Base-by-base conservation (phyloP, 1,284 basidiomycete genomes). In the Microbotryum saponariae region DNA sequence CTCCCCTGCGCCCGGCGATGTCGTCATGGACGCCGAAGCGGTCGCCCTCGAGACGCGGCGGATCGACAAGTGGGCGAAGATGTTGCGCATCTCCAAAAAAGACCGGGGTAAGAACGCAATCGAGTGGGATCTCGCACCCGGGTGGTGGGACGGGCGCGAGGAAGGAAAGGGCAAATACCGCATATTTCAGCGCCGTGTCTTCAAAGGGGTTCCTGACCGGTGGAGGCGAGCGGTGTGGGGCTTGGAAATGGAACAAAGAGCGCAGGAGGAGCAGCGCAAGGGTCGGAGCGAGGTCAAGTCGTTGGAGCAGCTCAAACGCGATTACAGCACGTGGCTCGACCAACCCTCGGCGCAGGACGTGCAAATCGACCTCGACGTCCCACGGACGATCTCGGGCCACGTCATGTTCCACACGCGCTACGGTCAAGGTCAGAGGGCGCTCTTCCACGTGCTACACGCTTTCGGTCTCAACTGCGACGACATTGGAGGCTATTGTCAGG, bases 321-420 rank as follows among this genome's bases (percentile, higher is more conserved):
- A 85, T 59, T 92, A 91, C 74, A 75, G 76, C 29, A 74, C 74
- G 23, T 60, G 75, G 10, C 75, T 91, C 63, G 88, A 91, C 53
- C 82, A 82, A 65, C 87, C 91, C 14, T 92, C 89, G 52, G 81
- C 80, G 8, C 92, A 91, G 75, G 96, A 98, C 73, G 86, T 97
- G 27, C 96, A 98, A 78, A 98, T 98, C 71, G 96, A 99, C 77
- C 80, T 99, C 68, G 96, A 99, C 73, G 93, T 98, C 0, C 96
- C 96, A 6, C 79, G 96, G 71, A 98, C 96, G 12, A 97, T 97
- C 68, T 89, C 86, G 64, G 93, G 93, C 0, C 92, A 98, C 77
- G 82, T 94, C 58, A 83, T 92, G 78, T 99, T 98, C 74, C 84
- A 86, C 71, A 99, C 96, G 53, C 82, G 96, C 59, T 99, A 98